phyloP scores from a whole-genome alignment of 108 stramenopile genomes.

The Cylindrotheca closterium region DNA sequence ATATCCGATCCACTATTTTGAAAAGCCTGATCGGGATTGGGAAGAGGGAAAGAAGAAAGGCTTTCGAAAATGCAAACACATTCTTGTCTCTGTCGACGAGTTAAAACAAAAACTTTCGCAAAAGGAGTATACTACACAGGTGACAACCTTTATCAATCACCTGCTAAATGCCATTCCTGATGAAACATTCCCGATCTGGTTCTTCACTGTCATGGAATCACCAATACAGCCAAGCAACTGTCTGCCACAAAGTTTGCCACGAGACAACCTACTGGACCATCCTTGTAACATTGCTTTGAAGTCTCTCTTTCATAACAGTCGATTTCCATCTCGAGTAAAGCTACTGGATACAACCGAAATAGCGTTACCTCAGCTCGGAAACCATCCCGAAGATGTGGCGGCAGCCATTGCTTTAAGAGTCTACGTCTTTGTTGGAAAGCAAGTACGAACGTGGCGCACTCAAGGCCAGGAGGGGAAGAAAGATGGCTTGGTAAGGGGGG shows the following conservation, averaged over 20 bases:
- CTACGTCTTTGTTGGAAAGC: constrained; percentile 44
- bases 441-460: constrained; percentile 42
- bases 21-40: constrained; percentile 39
- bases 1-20: constrained; percentile 18
- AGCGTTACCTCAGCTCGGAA: constrained; percentile 30
- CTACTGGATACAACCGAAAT: constrained; percentile 54
- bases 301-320: constrained; percentile 26
- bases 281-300: constrained; percentile 44
- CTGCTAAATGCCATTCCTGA: constrained; percentile 43
- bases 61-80: constrained; percentile 60
- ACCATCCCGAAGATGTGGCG: constrained; percentile 18
- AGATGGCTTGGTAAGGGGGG: constrained; percentile 40
- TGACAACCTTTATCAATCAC: constrained; percentile 41
- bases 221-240: constrained; percentile 33
- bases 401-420: constrained; percentile 43
- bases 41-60: constrained; percentile 7
- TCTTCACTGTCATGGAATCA: constrained; percentile 34
- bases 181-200: constrained; percentile 52
- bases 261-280: constrained; percentile 37
- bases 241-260: constrained; percentile 4
- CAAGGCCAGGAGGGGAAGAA: constrained; percentile 38
- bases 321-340: constrained; percentile 34
- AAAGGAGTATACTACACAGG: constrained; percentile 30
- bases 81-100: constrained; percentile 41
- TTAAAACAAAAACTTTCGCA: constrained; percentile 10